Percentiles rank a stretch among this genome's conserved stretches.
phyloP scores from a whole-genome alignment of 2,329 filamentous ascomycete genomes.

The Nothophoma quercina region DNA sequence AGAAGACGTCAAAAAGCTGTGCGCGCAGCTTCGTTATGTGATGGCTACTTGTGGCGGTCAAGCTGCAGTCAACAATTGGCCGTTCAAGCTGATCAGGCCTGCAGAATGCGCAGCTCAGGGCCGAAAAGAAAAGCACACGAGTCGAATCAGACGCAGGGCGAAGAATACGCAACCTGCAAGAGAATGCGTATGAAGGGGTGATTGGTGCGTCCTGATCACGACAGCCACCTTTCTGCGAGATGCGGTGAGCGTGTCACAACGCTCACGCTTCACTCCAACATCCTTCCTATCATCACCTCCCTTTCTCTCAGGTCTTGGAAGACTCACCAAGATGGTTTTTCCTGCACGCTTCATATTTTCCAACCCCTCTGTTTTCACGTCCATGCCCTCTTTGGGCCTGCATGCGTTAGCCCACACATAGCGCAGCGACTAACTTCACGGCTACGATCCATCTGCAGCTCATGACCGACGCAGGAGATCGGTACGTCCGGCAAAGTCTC shows the following conservation, averaged over 20 bases:
- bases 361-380: conserved; percentile 8
- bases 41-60: conserved; percentile 40
- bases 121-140: conserved; percentile 21
- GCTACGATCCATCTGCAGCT: conserved; percentile 30
- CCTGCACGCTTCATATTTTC: background rate
- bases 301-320: background rate
- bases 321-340: background rate
- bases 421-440: conserved; percentile 23
- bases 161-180: conserved; percentile 24
- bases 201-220: conserved; percentile 29
- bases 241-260: conserved; percentile 37
- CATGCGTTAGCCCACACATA: conserved; percentile 36
- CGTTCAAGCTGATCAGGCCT: conserved; percentile 19
- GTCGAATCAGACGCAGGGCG: conserved; percentile 30
- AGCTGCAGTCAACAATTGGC: conserved; percentile 18
- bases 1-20: conserved; percentile 16
- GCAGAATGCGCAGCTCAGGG: conserved; percentile 31
- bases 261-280: conserved; percentile 21
- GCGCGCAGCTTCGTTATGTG: conserved; percentile 27
- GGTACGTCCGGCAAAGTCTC: conserved; percentile 28
- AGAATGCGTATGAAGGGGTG: conserved; percentile 19
- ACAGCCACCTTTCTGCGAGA: conserved; percentile 30
- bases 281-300: conserved; percentile 5
- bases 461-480: conserved; percentile 21
- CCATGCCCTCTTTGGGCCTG: conserved; percentile 31